Evolutionary conservation across 345 rosid species (phyloP).

Genomic region (Clausena lansium): DNA sequence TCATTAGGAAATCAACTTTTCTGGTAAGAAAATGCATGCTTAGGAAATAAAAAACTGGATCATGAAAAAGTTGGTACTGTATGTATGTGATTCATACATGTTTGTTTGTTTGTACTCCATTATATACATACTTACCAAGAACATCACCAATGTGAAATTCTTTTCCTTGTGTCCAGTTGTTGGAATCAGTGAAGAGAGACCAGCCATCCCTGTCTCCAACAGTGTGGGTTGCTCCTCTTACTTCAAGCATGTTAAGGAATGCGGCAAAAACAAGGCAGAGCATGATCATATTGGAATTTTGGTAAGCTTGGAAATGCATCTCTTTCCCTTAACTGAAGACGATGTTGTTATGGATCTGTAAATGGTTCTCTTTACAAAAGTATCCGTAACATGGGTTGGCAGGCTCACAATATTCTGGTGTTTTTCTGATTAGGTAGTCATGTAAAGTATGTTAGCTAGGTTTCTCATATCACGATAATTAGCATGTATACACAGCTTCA

Average conservation of each 20-base stretch:
- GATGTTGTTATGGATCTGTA: neutral
- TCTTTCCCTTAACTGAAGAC: neutral
- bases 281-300: neutral
- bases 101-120: neutral
- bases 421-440: conserved; percentile 8
- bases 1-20: neutral
- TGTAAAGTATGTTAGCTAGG: neutral
- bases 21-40: neutral
- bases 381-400: neutral
- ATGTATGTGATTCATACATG: neutral
- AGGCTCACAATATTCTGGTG: conserved; percentile 11
- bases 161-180: conserved; percentile 42
- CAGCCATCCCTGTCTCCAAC: conserved; percentile 40
- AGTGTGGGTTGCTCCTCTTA: conserved; percentile 16
- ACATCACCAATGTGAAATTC: conserved; percentile 38
- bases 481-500: neutral
- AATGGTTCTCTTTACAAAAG: neutral
- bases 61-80: neutral
- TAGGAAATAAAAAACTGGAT: neutral
- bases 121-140: conserved; percentile 23
- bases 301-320: conserved; percentile 2
- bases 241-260: neutral
- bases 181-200: conserved; percentile 24
- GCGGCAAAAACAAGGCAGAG: conserved; percentile 2
- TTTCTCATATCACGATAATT: neutral